These are phyloP conservation scores for Neurospora sp. DNA, from an alignment of 495 filamentous ascomycete species.

Conservation along the genomic window DNA sequence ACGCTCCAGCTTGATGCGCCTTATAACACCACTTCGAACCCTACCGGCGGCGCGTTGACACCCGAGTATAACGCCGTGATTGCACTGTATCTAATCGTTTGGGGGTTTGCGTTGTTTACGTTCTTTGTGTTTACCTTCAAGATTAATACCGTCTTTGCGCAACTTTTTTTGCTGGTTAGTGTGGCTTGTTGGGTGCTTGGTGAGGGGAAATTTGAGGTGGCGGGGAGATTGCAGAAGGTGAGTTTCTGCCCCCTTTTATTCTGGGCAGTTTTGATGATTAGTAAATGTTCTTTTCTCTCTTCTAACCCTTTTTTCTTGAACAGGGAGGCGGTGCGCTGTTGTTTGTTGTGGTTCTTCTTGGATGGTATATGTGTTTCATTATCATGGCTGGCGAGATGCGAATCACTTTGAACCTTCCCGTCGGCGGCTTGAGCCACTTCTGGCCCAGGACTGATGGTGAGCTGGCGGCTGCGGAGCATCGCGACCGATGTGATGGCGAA, in stretches of 20 bases:
- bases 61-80: slow-evolving; percentile 40
- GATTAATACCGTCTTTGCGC: slow-evolving; percentile 44
- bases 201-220: slow-evolving; percentile 33
- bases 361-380: slow-evolving; percentile 47
- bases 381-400: slow-evolving; percentile 49
- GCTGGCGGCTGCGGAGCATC: slow-evolving; percentile 24
- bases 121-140: slow-evolving; percentile 46
- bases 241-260: neutral
- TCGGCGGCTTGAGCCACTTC: slow-evolving; percentile 43
- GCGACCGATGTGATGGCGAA: neutral
- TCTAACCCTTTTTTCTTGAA: neutral
- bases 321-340: slow-evolving; percentile 38
- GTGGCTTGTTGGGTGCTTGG: slow-evolving; percentile 35
- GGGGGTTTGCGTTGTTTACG: slow-evolving; percentile 47
- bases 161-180: slow-evolving; percentile 43
- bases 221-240: slow-evolving; percentile 37
- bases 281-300: neutral
- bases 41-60: slow-evolving; percentile 27
- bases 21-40: slow-evolving; percentile 34
- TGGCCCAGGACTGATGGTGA: slow-evolving; percentile 42
- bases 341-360: slow-evolving; percentile 40
- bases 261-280: neutral
- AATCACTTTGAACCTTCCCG: slow-evolving; percentile 41
- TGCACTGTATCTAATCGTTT: slow-evolving; percentile 42
- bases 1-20: slow-evolving; percentile 38